Conservation (phyloP, 306 rosid genomes). For the Carpinus viminea region DNA sequence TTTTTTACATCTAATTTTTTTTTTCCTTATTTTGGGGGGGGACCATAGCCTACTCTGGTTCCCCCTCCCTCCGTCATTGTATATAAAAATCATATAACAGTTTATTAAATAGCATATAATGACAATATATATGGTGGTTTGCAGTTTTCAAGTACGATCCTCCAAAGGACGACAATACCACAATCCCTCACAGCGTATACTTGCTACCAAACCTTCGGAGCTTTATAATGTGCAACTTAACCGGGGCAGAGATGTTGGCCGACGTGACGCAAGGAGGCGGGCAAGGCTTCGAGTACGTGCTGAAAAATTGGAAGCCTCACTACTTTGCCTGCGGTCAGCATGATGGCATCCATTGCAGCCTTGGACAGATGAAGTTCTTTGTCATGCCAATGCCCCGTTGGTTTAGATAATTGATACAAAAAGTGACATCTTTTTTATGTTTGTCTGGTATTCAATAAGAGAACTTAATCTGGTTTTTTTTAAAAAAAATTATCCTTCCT, state of each 20-base stretch:
- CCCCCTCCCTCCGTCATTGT: too few species aligned
- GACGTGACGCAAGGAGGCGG: conserved; percentile 50
- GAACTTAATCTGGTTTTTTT: too few species aligned
- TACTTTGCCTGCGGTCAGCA: conserved; percentile 65
- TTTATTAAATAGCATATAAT: too few species aligned
- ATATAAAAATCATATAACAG: too few species aligned
- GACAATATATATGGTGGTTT: too few species aligned
- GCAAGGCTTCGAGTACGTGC: conserved; percentile 53
- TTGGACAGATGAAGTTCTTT: conserved; percentile 66
- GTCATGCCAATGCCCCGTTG: conserved; percentile 45
- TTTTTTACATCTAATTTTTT: too few species aligned
- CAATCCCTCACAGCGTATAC: conserved; percentile 60
- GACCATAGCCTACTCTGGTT: too few species aligned
- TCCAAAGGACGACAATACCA: conserved; percentile 35
- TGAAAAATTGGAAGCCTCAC: conserved; percentile 54
- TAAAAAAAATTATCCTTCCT: too few species aligned
- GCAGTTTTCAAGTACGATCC: conserved; percentile 76
- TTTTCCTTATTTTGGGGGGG: too few species aligned
- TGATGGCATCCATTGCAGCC: conserved; percentile 57
- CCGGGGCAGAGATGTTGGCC: conserved; percentile 39
- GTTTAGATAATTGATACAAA: neutral
- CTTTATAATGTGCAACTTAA: conserved; percentile 57
- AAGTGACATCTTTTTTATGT: too few species aligned
- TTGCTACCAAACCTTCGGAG: conserved; percentile 43
- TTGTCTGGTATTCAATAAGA: too few species aligned